These are phyloP conservation scores for Wilhelminamyces savonicus DNA, from an alignment of 805 yeast genomes.

Conservation along the genomic window DNA sequence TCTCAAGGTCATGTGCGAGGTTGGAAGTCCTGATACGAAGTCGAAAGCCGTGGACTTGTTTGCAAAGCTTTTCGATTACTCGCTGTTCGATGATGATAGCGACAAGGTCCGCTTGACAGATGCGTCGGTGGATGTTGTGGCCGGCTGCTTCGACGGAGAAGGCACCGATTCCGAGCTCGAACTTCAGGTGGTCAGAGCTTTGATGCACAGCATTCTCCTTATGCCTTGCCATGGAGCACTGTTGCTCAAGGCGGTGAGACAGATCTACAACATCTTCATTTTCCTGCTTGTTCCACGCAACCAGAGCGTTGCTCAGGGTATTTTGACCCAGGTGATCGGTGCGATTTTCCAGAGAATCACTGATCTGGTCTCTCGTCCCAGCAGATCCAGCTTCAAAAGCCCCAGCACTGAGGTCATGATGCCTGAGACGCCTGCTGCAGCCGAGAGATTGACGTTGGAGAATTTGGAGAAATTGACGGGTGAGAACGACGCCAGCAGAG, in stretches of 20 bases:
- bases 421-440: slow-evolving; percentile 5
- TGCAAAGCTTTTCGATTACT: slow-evolving; percentile 83
- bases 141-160: slow-evolving; percentile 85
- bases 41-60: slow-evolving; percentile 76
- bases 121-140: slow-evolving; percentile 76
- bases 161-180: slow-evolving; percentile 87
- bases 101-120: slow-evolving; percentile 57
- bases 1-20: slow-evolving; percentile 67
- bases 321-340: slow-evolving; percentile 83
- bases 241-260: slow-evolving; percentile 83
- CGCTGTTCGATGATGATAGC: slow-evolving; percentile 56
- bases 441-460: slow-evolving; percentile 47
- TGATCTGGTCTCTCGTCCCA: slow-evolving; percentile 8
- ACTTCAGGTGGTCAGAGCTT: slow-evolving; percentile 86
- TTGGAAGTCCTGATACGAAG: slow-evolving; percentile 57
- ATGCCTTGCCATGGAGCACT: slow-evolving; percentile 88
- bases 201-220: slow-evolving; percentile 81
- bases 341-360: slow-evolving; percentile 70
- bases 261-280: slow-evolving; percentile 86
- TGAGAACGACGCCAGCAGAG: slow-evolving; percentile 47
- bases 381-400: too few species aligned
- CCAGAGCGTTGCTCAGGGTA: slow-evolving; percentile 94
- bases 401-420: slow-evolving; percentile 14
- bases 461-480: slow-evolving; percentile 52
- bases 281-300: slow-evolving; percentile 74